Conservation (phyloP, 2,329 filamentous ascomycete species). For the Penicillium sp. region DNA sequence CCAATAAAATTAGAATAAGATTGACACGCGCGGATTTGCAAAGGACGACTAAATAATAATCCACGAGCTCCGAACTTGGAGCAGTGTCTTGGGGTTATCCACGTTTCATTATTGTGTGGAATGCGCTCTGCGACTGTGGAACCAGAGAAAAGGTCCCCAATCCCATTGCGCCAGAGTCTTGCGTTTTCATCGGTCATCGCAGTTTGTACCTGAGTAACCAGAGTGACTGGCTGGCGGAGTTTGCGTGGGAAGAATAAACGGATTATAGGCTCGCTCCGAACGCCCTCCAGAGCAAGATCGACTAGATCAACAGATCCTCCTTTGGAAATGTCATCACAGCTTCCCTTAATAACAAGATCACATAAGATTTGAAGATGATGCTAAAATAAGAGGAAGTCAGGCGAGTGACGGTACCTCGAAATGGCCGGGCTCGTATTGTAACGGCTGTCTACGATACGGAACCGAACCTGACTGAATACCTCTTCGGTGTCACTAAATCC, state of each 20-base stretch:
- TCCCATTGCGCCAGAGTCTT: neutral
- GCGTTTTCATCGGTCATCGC: slow-evolving; percentile 3
- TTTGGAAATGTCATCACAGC: neutral
- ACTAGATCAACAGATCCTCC: neutral
- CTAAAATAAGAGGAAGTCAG: neutral
- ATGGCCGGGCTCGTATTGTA: slow-evolving; percentile 4
- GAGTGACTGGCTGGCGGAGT: neutral
- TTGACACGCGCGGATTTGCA: neutral
- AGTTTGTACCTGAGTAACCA: slow-evolving; percentile 4
- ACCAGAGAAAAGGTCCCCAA: slow-evolving; percentile 12
- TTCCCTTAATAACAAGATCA: neutral
- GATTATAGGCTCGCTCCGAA: neutral
- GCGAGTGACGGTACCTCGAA: slow-evolving; percentile 6
- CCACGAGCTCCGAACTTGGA: neutral
- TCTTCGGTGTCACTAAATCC: neutral
- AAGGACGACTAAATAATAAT: neutral
- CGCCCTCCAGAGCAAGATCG: neutral
- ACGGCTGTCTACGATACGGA: neutral
- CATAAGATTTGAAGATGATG: neutral
- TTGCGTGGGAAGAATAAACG: neutral
- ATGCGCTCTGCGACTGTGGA: slow-evolving; percentile 12
- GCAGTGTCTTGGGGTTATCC: slow-evolving; percentile 13
- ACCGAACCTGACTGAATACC: neutral
- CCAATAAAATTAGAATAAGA: neutral
- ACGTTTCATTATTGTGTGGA: slow-evolving; percentile 16